Percentiles rank a stretch among this genome's conserved stretches.
Evolutionary conservation across 441 rosid species (phyloP).

Genomic region (Macaranga tanarius): DNA sequence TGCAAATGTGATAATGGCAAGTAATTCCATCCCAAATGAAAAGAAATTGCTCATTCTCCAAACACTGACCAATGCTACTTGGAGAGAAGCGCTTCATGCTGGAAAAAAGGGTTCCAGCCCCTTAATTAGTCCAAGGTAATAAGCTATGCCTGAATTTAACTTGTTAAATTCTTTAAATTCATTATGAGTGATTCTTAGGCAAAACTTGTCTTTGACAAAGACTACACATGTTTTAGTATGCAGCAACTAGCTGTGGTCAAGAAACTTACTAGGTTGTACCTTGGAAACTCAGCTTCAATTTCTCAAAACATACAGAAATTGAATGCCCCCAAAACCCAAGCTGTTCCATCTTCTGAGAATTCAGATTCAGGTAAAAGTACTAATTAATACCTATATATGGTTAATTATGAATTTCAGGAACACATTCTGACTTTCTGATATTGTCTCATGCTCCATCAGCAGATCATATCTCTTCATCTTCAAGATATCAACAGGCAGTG

Average conservation of each 20-base stretch:
- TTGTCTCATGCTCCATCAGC: too few relatives aligned
- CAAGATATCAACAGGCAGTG: too few relatives aligned
- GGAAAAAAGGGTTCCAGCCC: neutral
- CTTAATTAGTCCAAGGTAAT: conserved; percentile 8
- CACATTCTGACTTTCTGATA: too few relatives aligned
- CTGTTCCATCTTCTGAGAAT: neutral
- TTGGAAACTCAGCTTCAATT: conserved; percentile 9
- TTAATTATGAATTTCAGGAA: too few relatives aligned
- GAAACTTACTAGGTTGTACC: conserved; percentile 4
- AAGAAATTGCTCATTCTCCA: conserved; percentile 8
- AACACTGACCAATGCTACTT: conserved; percentile 5
- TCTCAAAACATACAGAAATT: neutral
- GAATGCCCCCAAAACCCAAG: neutral
- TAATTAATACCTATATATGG: too few relatives aligned
- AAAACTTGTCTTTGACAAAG: neutral
- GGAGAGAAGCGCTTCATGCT: neutral
- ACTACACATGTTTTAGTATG: neutral
- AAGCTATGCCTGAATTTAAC: neutral
- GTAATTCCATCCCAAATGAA: neutral
- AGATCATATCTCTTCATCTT: too few relatives aligned
- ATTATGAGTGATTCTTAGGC: neutral
- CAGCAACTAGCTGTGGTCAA: neutral
- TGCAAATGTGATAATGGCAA: conserved; percentile 9
- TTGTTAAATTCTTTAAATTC: neutral
- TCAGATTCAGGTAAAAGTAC: neutral